Base-by-base conservation (phyloP, 495 filamentous ascomycete species). In the Penicillium alfredii region DNA sequence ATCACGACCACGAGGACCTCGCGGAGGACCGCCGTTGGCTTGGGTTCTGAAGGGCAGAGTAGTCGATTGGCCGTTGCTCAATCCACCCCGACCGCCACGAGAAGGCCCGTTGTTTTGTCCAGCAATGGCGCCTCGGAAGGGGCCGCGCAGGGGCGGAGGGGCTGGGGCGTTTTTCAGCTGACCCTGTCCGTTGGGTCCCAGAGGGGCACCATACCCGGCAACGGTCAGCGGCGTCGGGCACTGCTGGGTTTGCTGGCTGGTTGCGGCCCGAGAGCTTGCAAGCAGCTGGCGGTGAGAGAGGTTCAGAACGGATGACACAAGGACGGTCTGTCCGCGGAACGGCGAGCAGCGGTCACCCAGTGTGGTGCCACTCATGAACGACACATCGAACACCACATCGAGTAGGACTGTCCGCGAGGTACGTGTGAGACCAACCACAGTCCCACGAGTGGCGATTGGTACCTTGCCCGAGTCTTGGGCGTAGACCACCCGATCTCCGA, bases 331-430 rank as follows among this genome's bases (percentile, higher is more conserved):
- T 24, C 93, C 93, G 23, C 93, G 79, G 80, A 97, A 97, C 4
- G 84, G 84, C n/a, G 87, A 85, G 59, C 93, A 97, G 15, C 93
- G 79, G 15, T 84, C 86, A 39, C 83, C 81, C 8, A 99, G 72
- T 0, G 82, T 88, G 0, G 87, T 95, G 33, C 90, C 93, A 40
- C 85, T 88, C 88, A 99, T 96, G 58, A 99, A 99, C 3, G 84
- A 83, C 11, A 74, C 73, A 53, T 99, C 93, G 53, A 94, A 97
- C 3, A 99, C 80, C 33, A 97, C 76, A 56, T 99, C 93, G 16
- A 99, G 73, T 20, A 95, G 68, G 14, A 81, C 78, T 8, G 80
- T 81, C 23, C 85, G 81, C 12, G 87, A 61, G 2, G 88, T 95
- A 20, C 85, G 77, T 20, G 86, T 95, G 48, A 94, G 80, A 11